Evolutionary conservation across 768 basidiomycete genomes (phyloP).

Genomic region (Tylopilus sp.): DNA sequence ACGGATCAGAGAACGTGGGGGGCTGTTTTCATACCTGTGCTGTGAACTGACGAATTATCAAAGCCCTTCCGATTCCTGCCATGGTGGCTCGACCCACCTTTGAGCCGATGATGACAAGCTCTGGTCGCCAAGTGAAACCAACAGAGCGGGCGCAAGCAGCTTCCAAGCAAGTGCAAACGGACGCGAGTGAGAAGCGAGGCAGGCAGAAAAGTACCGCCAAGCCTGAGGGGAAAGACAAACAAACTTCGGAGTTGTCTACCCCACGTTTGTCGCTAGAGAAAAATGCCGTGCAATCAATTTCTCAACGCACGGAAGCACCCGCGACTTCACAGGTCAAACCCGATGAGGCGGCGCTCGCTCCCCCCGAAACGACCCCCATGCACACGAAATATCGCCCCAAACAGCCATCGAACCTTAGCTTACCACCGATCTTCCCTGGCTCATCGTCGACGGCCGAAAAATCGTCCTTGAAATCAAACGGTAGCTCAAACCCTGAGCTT

Average conservation of each 20-base stretch:
- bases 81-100: constrained; percentile 1
- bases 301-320: neutral
- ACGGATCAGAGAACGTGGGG: constrained; percentile 26
- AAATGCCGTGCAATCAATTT: neutral
- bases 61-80: constrained; percentile 13
- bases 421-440: neutral
- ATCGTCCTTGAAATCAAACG: neutral
- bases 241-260: neutral
- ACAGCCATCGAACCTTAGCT: constrained; percentile 15
- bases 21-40: neutral
- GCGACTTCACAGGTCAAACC: neutral
- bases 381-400: neutral
- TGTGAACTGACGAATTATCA: constrained; percentile 2
- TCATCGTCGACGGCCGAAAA: neutral
- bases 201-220: neutral
- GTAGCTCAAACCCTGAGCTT: neutral
- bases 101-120: constrained; percentile 18
- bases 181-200: neutral
- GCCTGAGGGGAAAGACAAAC: neutral
- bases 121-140: constrained; percentile 23
- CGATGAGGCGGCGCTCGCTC: neutral
- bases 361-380: neutral
- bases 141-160: constrained; percentile 18
- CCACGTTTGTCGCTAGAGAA: neutral
- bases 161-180: neutral